Percentiles rank a stretch among this genome's conserved stretches.
Conservation (phyloP, 306 rosid species). For the Quercus variabilis region DNA sequence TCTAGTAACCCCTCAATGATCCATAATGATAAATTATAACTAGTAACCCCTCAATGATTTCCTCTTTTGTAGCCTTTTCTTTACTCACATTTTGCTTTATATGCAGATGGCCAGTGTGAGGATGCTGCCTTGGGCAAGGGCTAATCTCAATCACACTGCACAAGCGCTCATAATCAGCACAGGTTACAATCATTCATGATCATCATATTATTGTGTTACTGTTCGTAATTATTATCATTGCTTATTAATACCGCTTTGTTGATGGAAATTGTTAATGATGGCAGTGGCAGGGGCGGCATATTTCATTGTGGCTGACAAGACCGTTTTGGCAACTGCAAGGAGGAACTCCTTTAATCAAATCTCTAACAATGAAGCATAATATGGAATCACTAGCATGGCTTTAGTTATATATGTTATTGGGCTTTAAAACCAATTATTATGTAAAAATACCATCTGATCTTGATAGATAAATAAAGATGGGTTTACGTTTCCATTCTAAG, state of each 20-base stretch:
- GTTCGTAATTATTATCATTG: background rate
- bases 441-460: slow-evolving; percentile 13
- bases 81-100: slow-evolving; percentile 1
- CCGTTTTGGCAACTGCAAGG: slow-evolving; percentile 90
- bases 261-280: slow-evolving; percentile 4
- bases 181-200: slow-evolving; percentile 34
- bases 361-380: slow-evolving; percentile 39
- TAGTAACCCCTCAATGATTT: background rate
- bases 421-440: background rate
- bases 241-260: slow-evolving; percentile 1
- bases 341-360: slow-evolving; percentile 72
- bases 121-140: slow-evolving; percentile 97
- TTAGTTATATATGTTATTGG: background rate
- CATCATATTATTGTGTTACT: background rate
- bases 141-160: slow-evolving; percentile 86
- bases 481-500: background rate
- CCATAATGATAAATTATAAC: background rate
- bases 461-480: slow-evolving; percentile 23
- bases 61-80: no score
- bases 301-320: slow-evolving; percentile 98
- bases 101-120: slow-evolving; percentile 89
- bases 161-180: slow-evolving; percentile 97
- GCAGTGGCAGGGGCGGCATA: slow-evolving; percentile 98
- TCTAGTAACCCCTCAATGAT: no score
- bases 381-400: background rate